Base-by-base conservation (phyloP, 1,284 basidiomycete species). In the Heterobasidion annosum region DNA sequence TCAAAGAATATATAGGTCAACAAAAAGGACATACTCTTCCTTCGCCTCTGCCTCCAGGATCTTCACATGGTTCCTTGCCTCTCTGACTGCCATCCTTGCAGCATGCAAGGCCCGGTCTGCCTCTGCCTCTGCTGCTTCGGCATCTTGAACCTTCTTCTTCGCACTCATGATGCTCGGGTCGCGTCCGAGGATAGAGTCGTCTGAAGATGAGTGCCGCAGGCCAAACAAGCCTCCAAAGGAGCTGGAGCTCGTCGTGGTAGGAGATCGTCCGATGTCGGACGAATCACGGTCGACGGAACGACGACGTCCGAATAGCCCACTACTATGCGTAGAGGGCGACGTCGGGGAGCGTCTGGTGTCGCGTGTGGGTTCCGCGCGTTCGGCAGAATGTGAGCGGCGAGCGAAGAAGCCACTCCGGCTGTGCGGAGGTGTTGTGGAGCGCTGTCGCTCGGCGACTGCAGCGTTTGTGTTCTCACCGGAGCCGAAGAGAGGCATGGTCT, bases 81-180 rank as follows among this genome's bases (percentile, higher is more conserved):
- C 75, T 40, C 68, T 69, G 13, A 80, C 80, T 40, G 70, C 71
- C 9, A 62, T 60, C n/a, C 78, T 63, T 1, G 79, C 78, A 15
- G 70, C 64, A 33, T 63, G 56, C 18, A 84, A 67, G 1, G 82
- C 82, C 8, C 67, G 66, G 60, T 85, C 82, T 4, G 81, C 82
- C 3, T 72, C 72, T 44, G 69, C 69, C 66, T 85, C 82, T 0
- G 77, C 77, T 13, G 67, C 63, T 64, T 82, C 79, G 1, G 82
- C 82, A 33, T 76, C 71, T 0, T 69, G 56, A 16, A 84, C 76
- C 62, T 78, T 82, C 59, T 77, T 67, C 32, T 76, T 75, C 8
- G 80, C 82, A 12, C 68, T 67, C 8, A 73, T 54, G 60, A 85
- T 79, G 32, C 70, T 70, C 2, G 79, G 76, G 58, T 83, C 81